A percentile compares a stretch with the other conserved stretches of the same genome.
phyloP scores from a whole-genome alignment of 1,284 basidiomycete species.

The Cutaneotrichosporon dermatis region DNA sequence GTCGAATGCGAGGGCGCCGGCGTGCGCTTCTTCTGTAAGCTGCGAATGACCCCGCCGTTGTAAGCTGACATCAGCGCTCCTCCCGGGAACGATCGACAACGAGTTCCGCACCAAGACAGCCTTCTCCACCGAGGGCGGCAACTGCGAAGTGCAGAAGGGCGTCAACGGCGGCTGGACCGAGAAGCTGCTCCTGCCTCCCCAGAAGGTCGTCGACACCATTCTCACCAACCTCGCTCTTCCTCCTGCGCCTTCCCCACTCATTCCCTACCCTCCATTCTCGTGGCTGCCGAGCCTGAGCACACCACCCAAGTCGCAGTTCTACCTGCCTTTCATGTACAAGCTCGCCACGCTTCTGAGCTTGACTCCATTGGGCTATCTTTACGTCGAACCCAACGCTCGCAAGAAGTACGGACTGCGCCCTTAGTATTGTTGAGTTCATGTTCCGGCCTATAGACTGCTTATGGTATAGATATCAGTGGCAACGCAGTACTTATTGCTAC shows the following conservation, averaged over 20 bases:
- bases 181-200: conserved; percentile 36
- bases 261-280: conserved; percentile 40
- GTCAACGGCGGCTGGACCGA: conserved; percentile 36
- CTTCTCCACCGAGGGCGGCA: conserved; percentile 52
- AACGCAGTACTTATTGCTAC: too few species aligned
- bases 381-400: conserved; percentile 44
- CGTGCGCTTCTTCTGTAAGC: conserved; percentile 47
- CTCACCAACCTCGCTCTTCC: conserved; percentile 40
- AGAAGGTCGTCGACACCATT: conserved; percentile 38
- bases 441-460: too few species aligned
- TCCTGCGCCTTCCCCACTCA: conserved; percentile 32
- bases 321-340: conserved; percentile 43
- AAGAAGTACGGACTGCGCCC: conserved; percentile 45
- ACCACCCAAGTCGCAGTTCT: conserved; percentile 38
- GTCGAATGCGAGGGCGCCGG: conserved; percentile 48
- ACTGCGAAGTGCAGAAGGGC: conserved; percentile 22
- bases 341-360: conserved; percentile 34
- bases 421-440: neutral
- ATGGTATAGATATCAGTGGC: too few species aligned
- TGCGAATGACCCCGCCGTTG: too few species aligned
- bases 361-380: conserved; percentile 40
- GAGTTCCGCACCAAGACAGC: conserved; percentile 68
- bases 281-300: conserved; percentile 27
- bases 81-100: conserved; percentile 58
- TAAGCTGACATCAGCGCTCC: conserved; percentile 29